phyloP scores from a whole-genome alignment of 768 basidiomycete species.

The Auriscalpium vulgare region DNA sequence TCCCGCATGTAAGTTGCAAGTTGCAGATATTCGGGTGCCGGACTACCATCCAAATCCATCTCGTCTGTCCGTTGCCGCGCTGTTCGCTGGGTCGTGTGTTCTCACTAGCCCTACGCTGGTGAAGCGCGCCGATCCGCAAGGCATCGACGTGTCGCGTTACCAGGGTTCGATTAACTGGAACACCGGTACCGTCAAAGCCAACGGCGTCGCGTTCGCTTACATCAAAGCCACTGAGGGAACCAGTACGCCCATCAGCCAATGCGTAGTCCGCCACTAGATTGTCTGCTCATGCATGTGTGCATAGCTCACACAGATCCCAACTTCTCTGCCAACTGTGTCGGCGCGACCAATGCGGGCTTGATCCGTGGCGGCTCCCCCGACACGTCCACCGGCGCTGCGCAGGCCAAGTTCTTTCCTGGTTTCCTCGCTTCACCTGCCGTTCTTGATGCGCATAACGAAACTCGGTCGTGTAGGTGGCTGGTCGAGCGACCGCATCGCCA shows the following conservation, averaged over 20 bases:
- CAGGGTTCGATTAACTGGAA: conserved; percentile 46
- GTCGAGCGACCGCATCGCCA: conserved; percentile 48
- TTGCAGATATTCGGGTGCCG: too few relatives aligned
- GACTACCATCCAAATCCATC: too few relatives aligned
- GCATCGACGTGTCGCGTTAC: conserved; percentile 48
- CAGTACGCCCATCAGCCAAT: conserved; percentile 22
- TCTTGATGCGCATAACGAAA: too few relatives aligned
- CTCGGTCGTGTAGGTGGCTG: conserved; percentile 33
- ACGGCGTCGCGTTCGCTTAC: conserved; percentile 47
- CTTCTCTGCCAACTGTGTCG: conserved; percentile 44
- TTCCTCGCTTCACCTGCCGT: too few relatives aligned
- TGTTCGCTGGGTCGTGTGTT: background rate
- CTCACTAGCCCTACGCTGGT: conserved; percentile 1
- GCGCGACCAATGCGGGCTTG: conserved; percentile 46
- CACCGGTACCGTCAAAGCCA: conserved; percentile 31
- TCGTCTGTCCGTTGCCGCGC: background rate
- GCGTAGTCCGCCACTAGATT: too few relatives aligned
- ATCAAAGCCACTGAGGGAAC: conserved; percentile 66
- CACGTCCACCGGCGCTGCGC: conserved; percentile 43
- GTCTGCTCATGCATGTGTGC: background rate
- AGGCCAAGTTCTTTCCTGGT: conserved; percentile 54
- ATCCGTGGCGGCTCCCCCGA: conserved; percentile 56
- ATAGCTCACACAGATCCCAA: conserved; percentile 31
- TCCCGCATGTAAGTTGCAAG: too few relatives aligned
- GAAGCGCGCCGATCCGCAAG: conserved; percentile 34